Evolutionary conservation across 495 filamentous ascomycete genomes (phyloP).

Genomic region (Opeltia flavorubescens): DNA sequence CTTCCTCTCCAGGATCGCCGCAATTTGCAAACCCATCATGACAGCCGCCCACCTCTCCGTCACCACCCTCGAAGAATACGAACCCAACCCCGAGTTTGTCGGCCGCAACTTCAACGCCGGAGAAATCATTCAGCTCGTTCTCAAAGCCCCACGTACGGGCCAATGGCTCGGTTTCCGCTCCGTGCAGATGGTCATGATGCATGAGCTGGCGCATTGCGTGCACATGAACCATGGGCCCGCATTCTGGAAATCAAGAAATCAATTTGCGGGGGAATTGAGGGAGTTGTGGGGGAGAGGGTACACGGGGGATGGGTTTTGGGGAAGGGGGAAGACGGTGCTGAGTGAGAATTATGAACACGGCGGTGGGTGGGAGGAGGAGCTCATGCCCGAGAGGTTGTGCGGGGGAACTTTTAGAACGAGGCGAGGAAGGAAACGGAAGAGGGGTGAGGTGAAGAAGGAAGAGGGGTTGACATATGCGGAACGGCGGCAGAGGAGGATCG

Average conservation of each 20-base stretch:
- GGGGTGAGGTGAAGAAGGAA: constrained; percentile 7
- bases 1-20: constrained; percentile 63
- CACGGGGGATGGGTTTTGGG: constrained; percentile 69
- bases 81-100: constrained; percentile 57
- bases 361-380: constrained; percentile 28
- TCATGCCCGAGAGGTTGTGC: constrained; percentile 24
- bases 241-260: constrained; percentile 62
- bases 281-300: constrained; percentile 49
- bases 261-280: constrained; percentile 49
- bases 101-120: constrained; percentile 75
- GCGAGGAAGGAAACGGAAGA: constrained; percentile 13
- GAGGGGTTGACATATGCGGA: constrained; percentile 15
- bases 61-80: constrained; percentile 63
- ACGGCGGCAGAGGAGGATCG: constrained; percentile 33
- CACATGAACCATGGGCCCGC: constrained; percentile 67
- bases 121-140: constrained; percentile 68
- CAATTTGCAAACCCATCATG: constrained; percentile 67
- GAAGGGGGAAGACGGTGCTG: constrained; percentile 42
- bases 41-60: constrained; percentile 49
- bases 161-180: constrained; percentile 62
- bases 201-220: constrained; percentile 61
- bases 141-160: constrained; percentile 38
- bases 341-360: constrained; percentile 43
- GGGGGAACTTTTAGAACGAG: constrained; percentile 16
- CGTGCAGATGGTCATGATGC: constrained; percentile 82